A percentile compares a stretch with the other conserved stretches of the same genome.
Conservation (phyloP, 805 yeast species). For the Blastobotrys peoriensis region DNA sequence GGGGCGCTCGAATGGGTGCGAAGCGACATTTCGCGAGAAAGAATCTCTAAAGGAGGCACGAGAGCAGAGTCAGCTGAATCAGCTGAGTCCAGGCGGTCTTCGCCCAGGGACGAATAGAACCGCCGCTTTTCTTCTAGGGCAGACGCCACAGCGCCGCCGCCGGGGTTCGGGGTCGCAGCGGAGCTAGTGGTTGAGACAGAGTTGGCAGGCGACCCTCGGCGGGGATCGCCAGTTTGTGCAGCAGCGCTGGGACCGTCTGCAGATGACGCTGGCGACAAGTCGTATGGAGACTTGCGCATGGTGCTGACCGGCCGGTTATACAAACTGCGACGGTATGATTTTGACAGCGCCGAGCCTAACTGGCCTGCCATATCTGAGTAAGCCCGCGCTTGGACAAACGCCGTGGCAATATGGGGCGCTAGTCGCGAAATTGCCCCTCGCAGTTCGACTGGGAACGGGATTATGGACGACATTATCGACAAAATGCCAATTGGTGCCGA, state of each 20-base stretch:
- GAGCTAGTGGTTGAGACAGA: neutral
- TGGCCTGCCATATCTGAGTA: slow-evolving; percentile 23
- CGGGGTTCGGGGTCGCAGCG: neutral
- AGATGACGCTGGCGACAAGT: neutral
- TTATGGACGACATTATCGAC: slow-evolving; percentile 26
- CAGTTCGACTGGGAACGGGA: slow-evolving; percentile 27
- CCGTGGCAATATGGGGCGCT: slow-evolving; percentile 28
- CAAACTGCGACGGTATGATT: neutral
- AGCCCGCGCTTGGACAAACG: slow-evolving; percentile 24
- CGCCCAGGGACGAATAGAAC: slow-evolving; percentile 13
- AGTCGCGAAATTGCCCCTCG: slow-evolving; percentile 19
- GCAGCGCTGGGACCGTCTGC: neutral
- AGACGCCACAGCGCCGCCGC: neutral
- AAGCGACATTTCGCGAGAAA: neutral
- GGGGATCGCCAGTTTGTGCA: neutral
- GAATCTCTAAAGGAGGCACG: slow-evolving; percentile 6
- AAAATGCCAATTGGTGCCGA: slow-evolving; percentile 29
- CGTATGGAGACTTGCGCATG: neutral
- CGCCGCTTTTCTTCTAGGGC: slow-evolving; percentile 1
- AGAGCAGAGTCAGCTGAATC: too few species aligned
- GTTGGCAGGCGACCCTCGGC: too few species aligned
- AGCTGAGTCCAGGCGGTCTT: too few species aligned
- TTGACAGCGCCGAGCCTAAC: slow-evolving; percentile 10
- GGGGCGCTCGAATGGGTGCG: neutral
- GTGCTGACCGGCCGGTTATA: neutral